Percentiles rank a stretch among this genome's conserved stretches.
Evolutionary conservation across 2,329 filamentous ascomycete genomes (phyloP).

Genomic region (Parastagonospora avenae): DNA sequence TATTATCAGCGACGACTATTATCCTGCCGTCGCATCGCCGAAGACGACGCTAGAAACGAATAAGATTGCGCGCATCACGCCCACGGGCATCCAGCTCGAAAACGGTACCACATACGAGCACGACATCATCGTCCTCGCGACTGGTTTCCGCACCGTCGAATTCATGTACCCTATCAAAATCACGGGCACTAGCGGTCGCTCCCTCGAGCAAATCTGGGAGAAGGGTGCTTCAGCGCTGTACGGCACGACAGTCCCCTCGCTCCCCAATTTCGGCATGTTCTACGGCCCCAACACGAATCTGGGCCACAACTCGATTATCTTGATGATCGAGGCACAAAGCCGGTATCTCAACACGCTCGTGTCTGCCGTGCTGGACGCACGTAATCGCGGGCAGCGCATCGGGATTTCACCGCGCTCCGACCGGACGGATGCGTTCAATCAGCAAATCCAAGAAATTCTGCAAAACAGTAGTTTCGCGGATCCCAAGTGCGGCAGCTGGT

Average conservation of each 20-base stretch:
- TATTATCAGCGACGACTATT: conserved; percentile 63
- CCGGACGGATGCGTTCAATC: conserved; percentile 53
- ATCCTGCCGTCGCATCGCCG: conserved; percentile 52
- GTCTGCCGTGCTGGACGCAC: conserved; percentile 54
- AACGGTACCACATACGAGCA: conserved; percentile 52
- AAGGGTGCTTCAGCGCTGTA: conserved; percentile 58
- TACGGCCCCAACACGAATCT: conserved; percentile 63
- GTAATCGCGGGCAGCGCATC: conserved; percentile 47
- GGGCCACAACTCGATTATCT: conserved; percentile 62
- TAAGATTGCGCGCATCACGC: conserved; percentile 54
- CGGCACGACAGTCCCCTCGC: conserved; percentile 56
- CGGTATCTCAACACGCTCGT: conserved; percentile 61
- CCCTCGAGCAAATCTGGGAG: conserved; percentile 60
- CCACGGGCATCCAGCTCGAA: conserved; percentile 53
- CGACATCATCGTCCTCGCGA: conserved; percentile 63
- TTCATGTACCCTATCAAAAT: conserved; percentile 65
- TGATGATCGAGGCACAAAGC: conserved; percentile 66
- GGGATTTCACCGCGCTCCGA: conserved; percentile 52
- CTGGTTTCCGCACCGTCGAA: conserved; percentile 63
- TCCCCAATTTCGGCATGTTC: conserved; percentile 63
- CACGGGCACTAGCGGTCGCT: conserved; percentile 50
- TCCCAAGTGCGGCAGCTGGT: conserved; percentile 61
- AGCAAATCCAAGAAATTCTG: conserved; percentile 52
- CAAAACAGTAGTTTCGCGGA: conserved; percentile 57
- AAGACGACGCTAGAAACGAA: conserved; percentile 60